These are phyloP conservation scores for Helicocarpus griseus DNA, from an alignment of 2,329 filamentous ascomycete species.

Conservation along the genomic window DNA sequence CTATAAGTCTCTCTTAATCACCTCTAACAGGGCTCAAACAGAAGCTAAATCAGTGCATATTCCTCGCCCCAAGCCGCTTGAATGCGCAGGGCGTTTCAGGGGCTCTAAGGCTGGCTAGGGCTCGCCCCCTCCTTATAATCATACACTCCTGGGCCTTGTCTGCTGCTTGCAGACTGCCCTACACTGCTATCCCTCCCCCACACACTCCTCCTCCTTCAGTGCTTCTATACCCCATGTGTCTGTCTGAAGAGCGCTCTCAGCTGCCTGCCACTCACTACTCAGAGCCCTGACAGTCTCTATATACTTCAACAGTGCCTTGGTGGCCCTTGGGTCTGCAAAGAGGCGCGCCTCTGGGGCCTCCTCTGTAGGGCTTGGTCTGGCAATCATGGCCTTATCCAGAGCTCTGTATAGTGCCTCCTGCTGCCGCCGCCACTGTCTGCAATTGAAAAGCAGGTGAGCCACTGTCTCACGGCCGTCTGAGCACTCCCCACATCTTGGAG, in stretches of 20 bases:
- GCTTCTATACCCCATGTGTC: not conserved
- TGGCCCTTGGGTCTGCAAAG: not conserved
- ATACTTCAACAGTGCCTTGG: not conserved
- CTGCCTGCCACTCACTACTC: not conserved
- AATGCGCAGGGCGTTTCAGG: too few species aligned
- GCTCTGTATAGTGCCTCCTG: constrained; percentile 8
- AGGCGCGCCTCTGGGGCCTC: too few species aligned
- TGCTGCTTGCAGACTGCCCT: too few species aligned
- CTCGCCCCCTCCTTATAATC: too few species aligned
- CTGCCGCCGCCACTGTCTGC: not conserved
- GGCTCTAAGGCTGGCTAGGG: too few species aligned
- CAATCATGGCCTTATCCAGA: constrained; percentile 14
- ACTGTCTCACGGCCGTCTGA: not conserved
- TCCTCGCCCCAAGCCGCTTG: too few species aligned
- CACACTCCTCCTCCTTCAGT: too few species aligned
- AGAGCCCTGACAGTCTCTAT: not conserved
- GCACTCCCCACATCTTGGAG: not conserved
- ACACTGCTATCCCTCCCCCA: too few species aligned
- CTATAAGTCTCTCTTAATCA: too few species aligned
- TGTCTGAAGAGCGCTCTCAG: not conserved
- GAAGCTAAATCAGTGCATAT: too few species aligned
- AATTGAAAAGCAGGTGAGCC: not conserved
- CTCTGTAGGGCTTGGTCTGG: constrained; percentile 9
- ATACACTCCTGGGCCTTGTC: too few species aligned
- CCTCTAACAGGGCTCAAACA: too few species aligned